Evolutionary conservation across 257 asterid genomes (phyloP).

Genomic region (Rhazya stricta): DNA sequence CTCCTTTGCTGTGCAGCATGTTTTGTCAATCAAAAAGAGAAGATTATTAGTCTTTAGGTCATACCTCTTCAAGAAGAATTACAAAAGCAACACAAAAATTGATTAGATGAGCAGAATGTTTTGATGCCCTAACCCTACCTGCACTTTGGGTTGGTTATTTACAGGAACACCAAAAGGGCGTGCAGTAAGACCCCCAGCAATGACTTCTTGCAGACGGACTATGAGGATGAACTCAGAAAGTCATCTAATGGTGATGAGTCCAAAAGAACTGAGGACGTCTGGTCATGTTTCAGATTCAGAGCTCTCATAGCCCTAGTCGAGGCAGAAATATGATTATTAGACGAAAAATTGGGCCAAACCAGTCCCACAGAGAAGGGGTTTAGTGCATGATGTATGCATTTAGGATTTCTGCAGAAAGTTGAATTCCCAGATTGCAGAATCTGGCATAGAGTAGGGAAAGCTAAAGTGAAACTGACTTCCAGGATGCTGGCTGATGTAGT

Average conservation of each 20-base stretch:
- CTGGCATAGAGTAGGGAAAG: slow-evolving; percentile 1
- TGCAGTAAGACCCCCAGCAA: slow-evolving; percentile 57
- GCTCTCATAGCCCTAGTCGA: slow-evolving; percentile 29
- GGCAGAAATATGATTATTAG: background rate
- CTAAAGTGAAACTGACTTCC: background rate
- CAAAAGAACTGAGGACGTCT: slow-evolving; percentile 49
- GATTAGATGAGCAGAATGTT: background rate
- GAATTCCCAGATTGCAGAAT: slow-evolving; percentile 3
- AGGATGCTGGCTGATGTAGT: slow-evolving; percentile 1
- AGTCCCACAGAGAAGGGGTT: slow-evolving; percentile 1
- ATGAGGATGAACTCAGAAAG: slow-evolving; percentile 65
- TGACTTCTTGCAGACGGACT: slow-evolving; percentile 38
- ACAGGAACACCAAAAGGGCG: slow-evolving; percentile 66
- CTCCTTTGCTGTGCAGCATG: background rate
- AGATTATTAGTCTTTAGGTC: background rate
- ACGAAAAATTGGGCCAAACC: background rate
- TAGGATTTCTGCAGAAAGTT: background rate
- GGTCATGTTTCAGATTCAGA: slow-evolving; percentile 82
- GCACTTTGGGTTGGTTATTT: slow-evolving; percentile 4
- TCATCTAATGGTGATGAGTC: slow-evolving; percentile 39
- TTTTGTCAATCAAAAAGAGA: background rate
- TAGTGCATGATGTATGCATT: slow-evolving; percentile 5
- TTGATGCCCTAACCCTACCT: background rate
- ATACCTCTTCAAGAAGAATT: background rate
- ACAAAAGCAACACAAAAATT: background rate